Base-by-base conservation (phyloP, 1,284 basidiomycete species). In the Pseudozyma pruni region DNA sequence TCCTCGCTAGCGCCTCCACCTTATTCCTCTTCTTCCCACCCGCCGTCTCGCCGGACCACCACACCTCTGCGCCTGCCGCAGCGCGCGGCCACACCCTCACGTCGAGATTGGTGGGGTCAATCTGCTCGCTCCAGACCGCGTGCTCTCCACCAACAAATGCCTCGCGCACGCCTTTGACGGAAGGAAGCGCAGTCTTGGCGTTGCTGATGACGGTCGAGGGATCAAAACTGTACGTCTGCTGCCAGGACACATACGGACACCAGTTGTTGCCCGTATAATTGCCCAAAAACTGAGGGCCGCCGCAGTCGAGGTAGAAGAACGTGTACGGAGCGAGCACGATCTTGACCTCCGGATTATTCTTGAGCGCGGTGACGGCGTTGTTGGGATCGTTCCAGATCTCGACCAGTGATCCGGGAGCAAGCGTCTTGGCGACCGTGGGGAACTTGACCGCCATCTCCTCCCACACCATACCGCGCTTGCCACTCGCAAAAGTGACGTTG, bases 201-300 rank as follows among this genome's bases (percentile, higher is more conserved):
- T 70, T 64, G 13, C 52, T 49, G 83, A 66, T 49, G 9, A 40
- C 41, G 2, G 10, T 42, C 5, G 51, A 22, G 0, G 91, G 91
- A 81, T 93, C 86, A 83, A 92, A 93, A 1, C 87, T 86, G 84
- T 89, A 90, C 3, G 88, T 83, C 85, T 88, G 69, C 6, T 72
- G 42, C 67, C 64, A 72, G 2, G 51, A 42, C 23, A 63, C 54
- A 23, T 53, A 43, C 32, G 39, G 51, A 35, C 37, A 56, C 90
- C 90, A 92, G 3, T 87, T 87, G 37, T 47, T 46, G 76, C 85
- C 85, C 1, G 88, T 84, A 75, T 84, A 70, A 38, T 84, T 84
- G n/a, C 90, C 90, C 19, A 93, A 74, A 91, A 91, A 94, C 37
- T 83, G 88, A 4, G 92, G 92, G 0, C 83, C 88, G 13, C 93